These are phyloP conservation scores for Zasmidium cellare DNA, from an alignment of 2,329 filamentous ascomycete genomes.

Conservation along the genomic window DNA sequence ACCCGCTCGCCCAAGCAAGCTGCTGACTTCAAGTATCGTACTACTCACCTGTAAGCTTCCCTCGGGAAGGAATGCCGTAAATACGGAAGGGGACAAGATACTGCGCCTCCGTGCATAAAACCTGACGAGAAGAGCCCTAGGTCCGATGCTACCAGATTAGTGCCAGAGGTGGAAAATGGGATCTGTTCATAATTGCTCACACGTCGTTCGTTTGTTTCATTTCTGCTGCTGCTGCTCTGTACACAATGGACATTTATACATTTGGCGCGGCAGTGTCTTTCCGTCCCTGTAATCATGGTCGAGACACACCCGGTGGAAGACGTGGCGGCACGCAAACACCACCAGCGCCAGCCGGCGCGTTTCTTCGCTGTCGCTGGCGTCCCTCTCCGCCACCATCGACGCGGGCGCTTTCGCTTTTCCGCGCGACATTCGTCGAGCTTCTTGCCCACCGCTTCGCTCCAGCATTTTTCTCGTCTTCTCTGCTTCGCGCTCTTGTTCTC, in stretches of 20 bases:
- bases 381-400: constrained; percentile 37
- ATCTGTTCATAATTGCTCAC: neutral
- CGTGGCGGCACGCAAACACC: constrained; percentile 68
- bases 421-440: constrained; percentile 43
- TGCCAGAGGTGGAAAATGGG: too few relatives aligned
- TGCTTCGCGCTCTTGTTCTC: constrained; percentile 45
- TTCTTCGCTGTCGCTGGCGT: constrained; percentile 47
- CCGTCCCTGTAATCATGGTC: constrained; percentile 45
- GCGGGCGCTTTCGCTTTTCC: constrained; percentile 56
- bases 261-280: constrained; percentile 12
- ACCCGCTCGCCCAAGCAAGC: too few relatives aligned
- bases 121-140: too few relatives aligned
- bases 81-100: too few relatives aligned
- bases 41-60: too few relatives aligned
- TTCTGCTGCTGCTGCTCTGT: constrained; percentile 15
- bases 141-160: too few relatives aligned
- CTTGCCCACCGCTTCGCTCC: constrained; percentile 37
- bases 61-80: too few relatives aligned
- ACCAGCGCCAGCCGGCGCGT: constrained; percentile 51
- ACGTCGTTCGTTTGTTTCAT: neutral
- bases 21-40: too few relatives aligned
- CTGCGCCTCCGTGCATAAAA: too few relatives aligned
- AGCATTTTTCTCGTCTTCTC: constrained; percentile 43
- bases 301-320: constrained; percentile 68
- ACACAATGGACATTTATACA: constrained; percentile 38